Conservation (phyloP, 2,329 filamentous ascomycete genomes). For the Akanthomyces uredinophilus region DNA sequence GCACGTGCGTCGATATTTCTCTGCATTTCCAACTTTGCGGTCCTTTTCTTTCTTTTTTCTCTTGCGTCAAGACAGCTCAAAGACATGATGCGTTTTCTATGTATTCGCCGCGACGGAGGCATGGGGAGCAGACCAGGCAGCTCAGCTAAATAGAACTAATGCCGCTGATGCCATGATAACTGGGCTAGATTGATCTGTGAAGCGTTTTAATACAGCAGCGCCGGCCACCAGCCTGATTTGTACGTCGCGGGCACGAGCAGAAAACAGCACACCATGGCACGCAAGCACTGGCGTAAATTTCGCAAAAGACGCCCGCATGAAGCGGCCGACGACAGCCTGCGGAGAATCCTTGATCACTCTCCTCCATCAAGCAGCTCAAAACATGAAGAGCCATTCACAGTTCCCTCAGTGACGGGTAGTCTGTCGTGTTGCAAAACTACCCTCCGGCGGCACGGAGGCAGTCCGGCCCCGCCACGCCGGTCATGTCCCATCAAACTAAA, state of each 20-base stretch:
- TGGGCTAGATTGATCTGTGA: too few relatives aligned
- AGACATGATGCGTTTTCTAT: conserved; percentile 5
- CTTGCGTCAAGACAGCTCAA: neutral
- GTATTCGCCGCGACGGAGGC: neutral
- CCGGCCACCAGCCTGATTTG: too few relatives aligned
- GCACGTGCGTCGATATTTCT: neutral
- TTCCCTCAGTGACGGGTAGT: too few relatives aligned
- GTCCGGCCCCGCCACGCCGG: neutral
- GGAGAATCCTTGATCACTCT: too few relatives aligned
- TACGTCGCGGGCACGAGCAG: too few relatives aligned
- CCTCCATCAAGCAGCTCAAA: too few relatives aligned
- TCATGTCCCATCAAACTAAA: neutral
- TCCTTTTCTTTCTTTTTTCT: neutral
- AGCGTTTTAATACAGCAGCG: too few relatives aligned
- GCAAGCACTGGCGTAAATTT: too few relatives aligned
- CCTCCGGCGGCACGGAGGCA: neutral
- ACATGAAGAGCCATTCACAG: too few relatives aligned
- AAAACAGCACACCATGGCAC: too few relatives aligned
- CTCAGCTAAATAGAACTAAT: conserved; percentile 6
- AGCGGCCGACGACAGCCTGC: too few relatives aligned
- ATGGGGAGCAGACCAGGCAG: neutral
- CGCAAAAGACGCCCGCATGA: too few relatives aligned
- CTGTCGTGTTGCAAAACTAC: neutral
- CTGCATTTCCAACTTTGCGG: neutral
- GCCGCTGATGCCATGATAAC: neutral